Evolutionary conservation across 176 grass and related monocot species (phyloP), one percentile per base, ranked within the genome.

Genomic region (Oryza glaberrima): DNA sequence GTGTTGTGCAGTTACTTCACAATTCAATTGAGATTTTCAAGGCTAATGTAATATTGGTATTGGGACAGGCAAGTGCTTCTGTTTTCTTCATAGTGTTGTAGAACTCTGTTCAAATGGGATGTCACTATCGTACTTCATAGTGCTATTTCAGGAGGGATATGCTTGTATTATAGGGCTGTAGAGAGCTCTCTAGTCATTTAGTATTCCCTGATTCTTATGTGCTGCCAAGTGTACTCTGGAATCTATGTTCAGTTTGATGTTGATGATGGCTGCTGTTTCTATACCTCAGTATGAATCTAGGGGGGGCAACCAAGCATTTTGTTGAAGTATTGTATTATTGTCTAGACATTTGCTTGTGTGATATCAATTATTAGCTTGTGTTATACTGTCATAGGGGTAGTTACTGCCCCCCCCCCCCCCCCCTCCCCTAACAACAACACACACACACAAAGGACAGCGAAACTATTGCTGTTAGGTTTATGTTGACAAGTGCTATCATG

Each of bases 21-120:
- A 83, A 92, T 80, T 90, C 93, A 67, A 94, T 98, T 77, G 91
- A 98, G 68, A 98, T 90, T 9, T 98, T 95, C 83, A 88, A 88
- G 80, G 94, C 89, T 80, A 88, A 95, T 83, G 96, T 98, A 63
- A 87, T 98, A 84, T 89, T 98, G 60, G 96, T 98, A 43, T 78
- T 96, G 78, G 91, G 96, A 75, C 96, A 95, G 96, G 96, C 78
- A 88, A 86, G 75, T 92, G 41, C n/a, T 78, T 78, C 41, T 78
- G 36, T 60, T 68, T 68, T 80, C 12, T 73, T 7, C 15, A 14
- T 22, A 30, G 15, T 68, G 10, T n/a, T 89, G 25, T 47, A 56
- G 52, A 5, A 3, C 14, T 78, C 66, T 73, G 25, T 58, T 48
- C 47, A 77, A 67, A 69, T 56, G 58, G 19, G 77, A 86, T 67